Evolutionary conservation across 2,329 filamentous ascomycete genomes (phyloP).

Genomic region (Fusarium buharicum): DNA sequence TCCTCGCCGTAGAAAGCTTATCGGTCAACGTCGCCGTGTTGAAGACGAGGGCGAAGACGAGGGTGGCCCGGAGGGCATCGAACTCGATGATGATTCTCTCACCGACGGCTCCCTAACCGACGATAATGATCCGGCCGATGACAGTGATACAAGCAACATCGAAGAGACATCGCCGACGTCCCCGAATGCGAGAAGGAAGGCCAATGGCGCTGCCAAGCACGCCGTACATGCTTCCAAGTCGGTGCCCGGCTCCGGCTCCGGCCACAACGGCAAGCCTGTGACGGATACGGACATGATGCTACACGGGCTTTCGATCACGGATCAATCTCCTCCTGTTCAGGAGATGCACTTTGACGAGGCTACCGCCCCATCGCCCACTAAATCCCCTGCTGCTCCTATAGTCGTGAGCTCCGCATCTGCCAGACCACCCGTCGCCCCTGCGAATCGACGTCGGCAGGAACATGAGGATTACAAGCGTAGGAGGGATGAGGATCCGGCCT

Average conservation of each 20-base stretch:
- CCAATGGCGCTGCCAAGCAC: slow-evolving; percentile 56
- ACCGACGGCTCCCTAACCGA: slow-evolving; percentile 73
- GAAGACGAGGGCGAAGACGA: slow-evolving; percentile 79
- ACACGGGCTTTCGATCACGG: slow-evolving; percentile 61
- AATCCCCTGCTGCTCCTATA: slow-evolving; percentile 59
- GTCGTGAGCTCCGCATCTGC: slow-evolving; percentile 65
- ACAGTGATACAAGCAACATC: slow-evolving; percentile 72
- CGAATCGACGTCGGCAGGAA: slow-evolving; percentile 80
- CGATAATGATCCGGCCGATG: slow-evolving; percentile 67
- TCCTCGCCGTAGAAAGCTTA: slow-evolving; percentile 70
- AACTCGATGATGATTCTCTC: slow-evolving; percentile 72
- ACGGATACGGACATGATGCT: slow-evolving; percentile 70
- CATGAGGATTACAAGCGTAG: slow-evolving; percentile 92
- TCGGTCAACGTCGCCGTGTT: slow-evolving; percentile 74
- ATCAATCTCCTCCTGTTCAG: slow-evolving; percentile 54
- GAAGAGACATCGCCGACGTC: slow-evolving; percentile 65
- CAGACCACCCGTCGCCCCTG: slow-evolving; percentile 66
- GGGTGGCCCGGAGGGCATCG: slow-evolving; percentile 63
- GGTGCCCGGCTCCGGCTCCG: slow-evolving; percentile 51
- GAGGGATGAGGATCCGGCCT: slow-evolving; percentile 87
- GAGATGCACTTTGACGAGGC: slow-evolving; percentile 61
- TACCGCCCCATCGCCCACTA: slow-evolving; percentile 51
- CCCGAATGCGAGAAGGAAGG: slow-evolving; percentile 54
- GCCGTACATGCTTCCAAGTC: slow-evolving; percentile 49
- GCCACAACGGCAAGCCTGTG: slow-evolving; percentile 48